A percentile compares a stretch with the other conserved stretches of the same genome.
Evolutionary conservation across 2,329 filamentous ascomycete species (phyloP).

Genomic region (Ceratocystis smalleyi): DNA sequence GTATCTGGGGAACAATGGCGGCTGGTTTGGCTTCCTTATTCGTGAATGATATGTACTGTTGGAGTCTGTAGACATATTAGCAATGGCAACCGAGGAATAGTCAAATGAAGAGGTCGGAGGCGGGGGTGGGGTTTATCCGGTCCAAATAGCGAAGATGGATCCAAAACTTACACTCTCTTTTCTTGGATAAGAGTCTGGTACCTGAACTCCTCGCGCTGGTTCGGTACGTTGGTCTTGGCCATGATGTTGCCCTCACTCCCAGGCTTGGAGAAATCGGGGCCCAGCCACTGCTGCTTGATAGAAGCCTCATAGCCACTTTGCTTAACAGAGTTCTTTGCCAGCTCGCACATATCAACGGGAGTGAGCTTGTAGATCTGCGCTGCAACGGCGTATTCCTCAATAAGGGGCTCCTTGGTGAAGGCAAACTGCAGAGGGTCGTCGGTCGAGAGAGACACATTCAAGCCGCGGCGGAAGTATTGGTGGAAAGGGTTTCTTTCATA

Average conservation of each 20-base stretch:
- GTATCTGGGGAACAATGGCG: not conserved
- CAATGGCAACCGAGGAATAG: not conserved
- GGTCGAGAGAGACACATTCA: constrained; percentile 92
- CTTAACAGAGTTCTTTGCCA: constrained; percentile 88
- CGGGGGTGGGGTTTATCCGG: not conserved
- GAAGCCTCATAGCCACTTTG: constrained; percentile 86
- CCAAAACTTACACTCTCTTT: constrained; percentile 54
- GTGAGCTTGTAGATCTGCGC: constrained; percentile 97
- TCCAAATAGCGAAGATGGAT: not conserved
- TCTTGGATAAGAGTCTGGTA: constrained; percentile 77
- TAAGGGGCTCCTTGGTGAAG: constrained; percentile 93
- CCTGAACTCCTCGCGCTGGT: constrained; percentile 78
- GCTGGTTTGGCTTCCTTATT: constrained; percentile 3
- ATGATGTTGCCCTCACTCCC: constrained; percentile 80
- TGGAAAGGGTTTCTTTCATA: constrained; percentile 96
- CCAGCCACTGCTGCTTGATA: constrained; percentile 85
- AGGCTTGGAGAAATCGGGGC: constrained; percentile 57
- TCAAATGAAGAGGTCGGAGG: not conserved
- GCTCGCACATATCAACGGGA: constrained; percentile 94
- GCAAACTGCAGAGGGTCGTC: constrained; percentile 96
- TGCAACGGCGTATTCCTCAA: constrained; percentile 94
- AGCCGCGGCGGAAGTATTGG: constrained; percentile 82
- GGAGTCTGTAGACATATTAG: constrained; percentile 9
- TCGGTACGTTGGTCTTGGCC: constrained; percentile 90
- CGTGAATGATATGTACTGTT: constrained; percentile 16